phyloP scores from a whole-genome alignment of 1,284 basidiomycete genomes.

The Pascua guehoae region DNA sequence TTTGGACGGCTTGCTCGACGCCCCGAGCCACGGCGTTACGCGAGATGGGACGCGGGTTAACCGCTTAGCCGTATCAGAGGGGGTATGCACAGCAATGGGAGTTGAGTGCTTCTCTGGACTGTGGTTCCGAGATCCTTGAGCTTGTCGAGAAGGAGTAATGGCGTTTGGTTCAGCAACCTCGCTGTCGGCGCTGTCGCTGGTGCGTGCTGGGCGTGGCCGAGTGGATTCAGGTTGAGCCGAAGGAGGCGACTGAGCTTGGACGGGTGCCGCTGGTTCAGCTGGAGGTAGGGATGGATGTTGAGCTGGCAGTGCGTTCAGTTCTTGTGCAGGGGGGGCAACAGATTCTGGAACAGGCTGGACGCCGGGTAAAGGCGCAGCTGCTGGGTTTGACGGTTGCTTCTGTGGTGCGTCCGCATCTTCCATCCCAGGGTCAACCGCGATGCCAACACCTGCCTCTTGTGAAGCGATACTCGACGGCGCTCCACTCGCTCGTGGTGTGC shows the following conservation, averaged over 20 bases:
- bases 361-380: neutral
- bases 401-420: neutral
- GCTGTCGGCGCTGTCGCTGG: no score
- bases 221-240: no score
- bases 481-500: neutral
- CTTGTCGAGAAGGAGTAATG: no score
- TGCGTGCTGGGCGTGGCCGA: no score
- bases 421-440: neutral
- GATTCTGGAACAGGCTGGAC: no score
- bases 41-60: constrained; percentile 3
- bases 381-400: neutral
- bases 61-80: neutral
- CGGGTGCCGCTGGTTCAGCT: no score
- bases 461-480: neutral
- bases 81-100: neutral
- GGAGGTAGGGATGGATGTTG: no score
- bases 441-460: neutral
- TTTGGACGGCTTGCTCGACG: neutral
- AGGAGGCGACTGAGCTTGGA: no score
- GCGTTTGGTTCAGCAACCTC: no score
- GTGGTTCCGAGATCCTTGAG: no score
- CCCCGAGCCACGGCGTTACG: constrained; percentile 21
- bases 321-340: no score
- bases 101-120: neutral
- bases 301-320: no score